Evolutionary conservation across 768 basidiomycete species (phyloP).

Genomic region (Agaricus subrufescens): DNA sequence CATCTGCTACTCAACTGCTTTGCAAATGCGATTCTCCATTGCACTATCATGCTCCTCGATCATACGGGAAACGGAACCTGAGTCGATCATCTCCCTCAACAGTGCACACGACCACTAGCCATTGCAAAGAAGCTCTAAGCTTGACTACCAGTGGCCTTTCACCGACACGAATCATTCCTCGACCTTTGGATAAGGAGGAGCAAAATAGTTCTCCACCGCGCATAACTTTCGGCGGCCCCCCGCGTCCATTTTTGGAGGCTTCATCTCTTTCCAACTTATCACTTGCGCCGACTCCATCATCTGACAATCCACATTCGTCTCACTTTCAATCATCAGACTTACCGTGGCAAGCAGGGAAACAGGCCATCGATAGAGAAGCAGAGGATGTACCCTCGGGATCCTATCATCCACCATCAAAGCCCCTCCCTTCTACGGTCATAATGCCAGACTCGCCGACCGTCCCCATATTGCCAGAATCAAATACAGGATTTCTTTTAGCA

Average conservation of each 20-base stretch:
- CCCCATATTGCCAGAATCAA: not conserved
- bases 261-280: constrained; percentile 3
- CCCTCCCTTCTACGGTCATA: not conserved
- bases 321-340: not conserved
- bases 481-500: not conserved
- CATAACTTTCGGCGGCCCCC: not conserved
- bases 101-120: not conserved
- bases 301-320: not conserved
- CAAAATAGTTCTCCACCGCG: not conserved
- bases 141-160: too few relatives aligned
- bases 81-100: not conserved
- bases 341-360: not conserved
- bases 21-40: not conserved
- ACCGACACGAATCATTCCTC: not conserved
- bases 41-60: not conserved
- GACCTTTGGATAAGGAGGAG: not conserved
- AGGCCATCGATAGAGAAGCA: not conserved
- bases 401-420: not conserved
- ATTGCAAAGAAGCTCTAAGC: too few relatives aligned
- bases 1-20: not conserved
- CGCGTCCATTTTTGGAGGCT: constrained; percentile 2
- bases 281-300: constrained; percentile 2
- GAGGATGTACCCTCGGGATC: not conserved
- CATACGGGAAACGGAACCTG: not conserved
- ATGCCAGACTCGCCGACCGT: not conserved